Evolutionary conservation across 2,329 filamentous ascomycete species (phyloP).

Genomic region (Thielaviopsis ethacetica): DNA sequence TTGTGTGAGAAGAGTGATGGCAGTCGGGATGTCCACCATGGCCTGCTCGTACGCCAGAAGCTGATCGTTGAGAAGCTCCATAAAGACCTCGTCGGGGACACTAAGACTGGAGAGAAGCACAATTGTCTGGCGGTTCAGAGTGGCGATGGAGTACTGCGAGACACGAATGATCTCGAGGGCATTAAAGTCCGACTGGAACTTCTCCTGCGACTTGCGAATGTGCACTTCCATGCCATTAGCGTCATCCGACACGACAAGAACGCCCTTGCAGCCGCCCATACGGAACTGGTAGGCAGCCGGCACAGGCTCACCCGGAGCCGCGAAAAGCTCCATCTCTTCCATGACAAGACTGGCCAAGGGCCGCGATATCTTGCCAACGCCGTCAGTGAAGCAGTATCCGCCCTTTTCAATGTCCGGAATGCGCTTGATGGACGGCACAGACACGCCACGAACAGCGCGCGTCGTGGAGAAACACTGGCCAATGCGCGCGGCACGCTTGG

Average conservation of each 20-base stretch:
- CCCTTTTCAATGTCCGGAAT: conserved; percentile 58
- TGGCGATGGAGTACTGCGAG: conserved; percentile 60
- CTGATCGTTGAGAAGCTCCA: conserved; percentile 49
- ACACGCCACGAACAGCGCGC: conserved; percentile 49
- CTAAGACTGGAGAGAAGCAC: conserved; percentile 66
- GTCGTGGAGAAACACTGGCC: conserved; percentile 97
- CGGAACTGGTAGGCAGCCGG: conserved; percentile 88
- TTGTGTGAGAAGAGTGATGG: conserved; percentile 50
- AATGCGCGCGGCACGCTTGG: conserved; percentile 75
- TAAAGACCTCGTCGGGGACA: conserved; percentile 50
- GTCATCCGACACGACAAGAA: conserved; percentile 60
- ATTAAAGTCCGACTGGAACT: conserved; percentile 58
- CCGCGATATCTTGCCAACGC: conserved; percentile 78
- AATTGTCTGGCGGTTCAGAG: conserved; percentile 82
- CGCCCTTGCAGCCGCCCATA: conserved; percentile 81
- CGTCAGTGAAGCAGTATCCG: conserved; percentile 68
- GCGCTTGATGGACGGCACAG: conserved; percentile 38
- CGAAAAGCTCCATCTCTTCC: conserved; percentile 43
- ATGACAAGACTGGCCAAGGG: conserved; percentile 61
- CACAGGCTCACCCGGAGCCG: conserved; percentile 17
- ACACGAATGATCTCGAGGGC: conserved; percentile 73
- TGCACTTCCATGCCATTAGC: conserved; percentile 52
- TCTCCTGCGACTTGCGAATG: conserved; percentile 71
- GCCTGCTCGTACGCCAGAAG: conserved; percentile 52
- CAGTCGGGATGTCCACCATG: conserved; percentile 47